These are phyloP conservation scores for Suillus plorans DNA, from an alignment of 768 basidiomycete species.

Conservation along the genomic window DNA sequence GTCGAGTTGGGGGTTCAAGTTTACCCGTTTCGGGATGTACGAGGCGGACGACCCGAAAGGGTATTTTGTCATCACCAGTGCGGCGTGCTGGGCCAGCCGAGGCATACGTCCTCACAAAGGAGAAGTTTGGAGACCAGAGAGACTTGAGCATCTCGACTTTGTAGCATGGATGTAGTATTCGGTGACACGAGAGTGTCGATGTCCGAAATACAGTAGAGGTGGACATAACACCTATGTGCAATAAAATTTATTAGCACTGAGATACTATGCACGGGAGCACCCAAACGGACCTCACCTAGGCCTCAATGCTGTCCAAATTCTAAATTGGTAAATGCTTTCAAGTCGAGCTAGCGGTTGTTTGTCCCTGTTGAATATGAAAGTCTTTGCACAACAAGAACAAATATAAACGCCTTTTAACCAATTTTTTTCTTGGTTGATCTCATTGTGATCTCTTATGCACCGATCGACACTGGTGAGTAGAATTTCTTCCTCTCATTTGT, in stretches of 20 bases:
- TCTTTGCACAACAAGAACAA: constrained; percentile 23
- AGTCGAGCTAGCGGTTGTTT: constrained; percentile 25
- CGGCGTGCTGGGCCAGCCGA: constrained; percentile 3
- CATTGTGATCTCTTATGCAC: background rate
- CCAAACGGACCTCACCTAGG: background rate
- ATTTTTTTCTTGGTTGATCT: constrained; percentile 7
- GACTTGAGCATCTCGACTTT: background rate
- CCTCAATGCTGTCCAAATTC: background rate
- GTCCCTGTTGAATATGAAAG: constrained; percentile 22
- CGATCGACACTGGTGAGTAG: constrained; percentile 12
- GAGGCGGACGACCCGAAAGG: constrained; percentile 41
- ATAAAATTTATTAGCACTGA: background rate
- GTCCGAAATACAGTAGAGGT: background rate
- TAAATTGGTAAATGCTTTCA: background rate
- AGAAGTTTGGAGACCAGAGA: constrained; percentile 5
- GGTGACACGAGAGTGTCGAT: constrained; percentile 9
- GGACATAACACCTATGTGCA: background rate
- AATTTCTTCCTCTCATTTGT: background rate
- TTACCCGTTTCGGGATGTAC: constrained; percentile 45
- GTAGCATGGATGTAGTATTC: constrained; percentile 7
- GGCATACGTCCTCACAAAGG: background rate
- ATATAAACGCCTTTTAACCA: constrained; percentile 8
- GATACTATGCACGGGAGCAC: background rate
- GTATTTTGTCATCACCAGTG: constrained; percentile 42
- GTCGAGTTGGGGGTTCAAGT: constrained; percentile 34